These are phyloP conservation scores for Canna indica DNA, from an alignment of 176 grass and related monocot genomes.

Conservation along the genomic window DNA sequence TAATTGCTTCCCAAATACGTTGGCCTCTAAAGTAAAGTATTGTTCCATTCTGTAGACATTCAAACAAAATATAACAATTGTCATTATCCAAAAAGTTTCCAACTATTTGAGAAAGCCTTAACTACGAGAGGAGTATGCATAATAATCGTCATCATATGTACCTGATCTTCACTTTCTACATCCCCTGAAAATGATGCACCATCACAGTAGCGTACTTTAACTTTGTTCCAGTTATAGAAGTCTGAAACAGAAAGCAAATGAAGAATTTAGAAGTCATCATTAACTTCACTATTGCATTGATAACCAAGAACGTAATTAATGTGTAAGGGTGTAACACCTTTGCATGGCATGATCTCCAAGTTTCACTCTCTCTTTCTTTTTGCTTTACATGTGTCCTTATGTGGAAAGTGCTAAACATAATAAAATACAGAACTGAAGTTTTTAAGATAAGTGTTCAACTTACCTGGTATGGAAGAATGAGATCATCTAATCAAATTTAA, in stretches of 20 bases:
- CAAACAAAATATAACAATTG: not conserved
- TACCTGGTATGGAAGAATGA: too few species aligned
- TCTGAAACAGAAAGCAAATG: slow-evolving; percentile 24
- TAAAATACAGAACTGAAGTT: too few species aligned
- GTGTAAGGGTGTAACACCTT: not conserved
- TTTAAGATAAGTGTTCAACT: too few species aligned
- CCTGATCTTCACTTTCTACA: slow-evolving; percentile 33
- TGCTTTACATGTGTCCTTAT: too few species aligned
- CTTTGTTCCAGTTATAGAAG: slow-evolving; percentile 78
- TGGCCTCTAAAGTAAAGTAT: slow-evolving; percentile 65
- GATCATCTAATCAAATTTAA: too few species aligned
- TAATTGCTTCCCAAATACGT: slow-evolving; percentile 54
- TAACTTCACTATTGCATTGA: not conserved
- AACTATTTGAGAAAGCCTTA: not conserved
- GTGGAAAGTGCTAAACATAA: too few species aligned
- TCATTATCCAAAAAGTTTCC: not conserved
- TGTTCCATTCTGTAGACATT: slow-evolving; percentile 39
- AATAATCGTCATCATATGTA: not conserved
- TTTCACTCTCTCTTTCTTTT: too few species aligned
- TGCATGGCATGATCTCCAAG: too few species aligned
- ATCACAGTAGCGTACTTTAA: slow-evolving; percentile 70
- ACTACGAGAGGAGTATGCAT: not conserved
- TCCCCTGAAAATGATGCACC: slow-evolving; percentile 65
- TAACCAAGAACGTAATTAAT: not conserved
- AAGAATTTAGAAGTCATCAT: not conserved